Evolutionary conservation across 139 green algal genomes (phyloP).

Genomic region (Astrephomene gubernaculifera): DNA sequence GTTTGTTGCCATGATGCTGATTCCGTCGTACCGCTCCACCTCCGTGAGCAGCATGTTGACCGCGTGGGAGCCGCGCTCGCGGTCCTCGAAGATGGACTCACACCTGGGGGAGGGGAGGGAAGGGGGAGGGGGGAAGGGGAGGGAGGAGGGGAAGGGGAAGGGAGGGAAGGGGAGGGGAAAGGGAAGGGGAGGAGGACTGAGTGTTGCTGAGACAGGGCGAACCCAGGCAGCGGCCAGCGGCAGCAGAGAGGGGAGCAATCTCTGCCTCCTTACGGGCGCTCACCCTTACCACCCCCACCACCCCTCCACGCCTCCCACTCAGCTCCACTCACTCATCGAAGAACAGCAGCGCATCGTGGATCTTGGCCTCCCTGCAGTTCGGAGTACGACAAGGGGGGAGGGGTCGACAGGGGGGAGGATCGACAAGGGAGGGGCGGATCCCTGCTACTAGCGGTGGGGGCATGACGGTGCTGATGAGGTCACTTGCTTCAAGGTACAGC

Average conservation of each 20-base stretch:
- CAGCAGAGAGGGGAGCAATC: neutral
- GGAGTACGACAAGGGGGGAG: neutral
- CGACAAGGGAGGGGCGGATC: too few relatives aligned
- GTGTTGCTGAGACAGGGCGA: neutral
- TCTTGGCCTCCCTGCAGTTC: slow-evolving; percentile 14
- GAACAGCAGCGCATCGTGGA: slow-evolving; percentile 33
- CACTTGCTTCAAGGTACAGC: too few relatives aligned
- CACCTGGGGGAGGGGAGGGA: neutral
- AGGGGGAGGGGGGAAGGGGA: neutral
- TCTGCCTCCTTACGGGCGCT: too few relatives aligned
- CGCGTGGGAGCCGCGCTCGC: neutral
- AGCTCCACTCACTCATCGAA: slow-evolving; percentile 11
- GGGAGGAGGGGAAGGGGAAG: neutral
- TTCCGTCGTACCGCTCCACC: slow-evolving; percentile 31
- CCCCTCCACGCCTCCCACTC: neutral
- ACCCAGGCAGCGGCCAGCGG: too few relatives aligned
- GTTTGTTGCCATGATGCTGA: slow-evolving; percentile 35
- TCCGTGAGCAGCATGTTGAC: slow-evolving; percentile 41
- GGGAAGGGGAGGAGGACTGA: neutral
- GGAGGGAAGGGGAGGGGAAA: neutral
- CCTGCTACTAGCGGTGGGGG: too few relatives aligned
- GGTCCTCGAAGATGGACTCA: slow-evolving; percentile 36
- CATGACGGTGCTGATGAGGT: too few relatives aligned
- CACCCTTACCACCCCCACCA: too few relatives aligned
- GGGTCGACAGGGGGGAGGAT: too few relatives aligned